These are phyloP conservation scores for Nakazawaea molendinolei DNA, from an alignment of 805 yeast species.

Conservation along the genomic window DNA sequence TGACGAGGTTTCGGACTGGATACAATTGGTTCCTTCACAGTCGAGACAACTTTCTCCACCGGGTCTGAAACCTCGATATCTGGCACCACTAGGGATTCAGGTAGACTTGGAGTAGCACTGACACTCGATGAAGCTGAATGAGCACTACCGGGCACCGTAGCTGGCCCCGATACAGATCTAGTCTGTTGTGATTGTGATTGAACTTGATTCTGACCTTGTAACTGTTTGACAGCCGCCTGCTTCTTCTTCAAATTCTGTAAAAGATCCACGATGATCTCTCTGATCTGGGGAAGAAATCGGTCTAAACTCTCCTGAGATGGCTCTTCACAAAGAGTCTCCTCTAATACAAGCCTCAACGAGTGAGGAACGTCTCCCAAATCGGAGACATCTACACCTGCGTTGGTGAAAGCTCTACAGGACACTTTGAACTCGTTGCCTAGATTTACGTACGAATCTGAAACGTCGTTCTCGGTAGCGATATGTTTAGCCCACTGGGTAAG, in stretches of 20 bases:
- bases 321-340: constrained; percentile 76
- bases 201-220: constrained; percentile 13
- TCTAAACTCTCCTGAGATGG: constrained; percentile 83
- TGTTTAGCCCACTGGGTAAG: constrained; percentile 86
- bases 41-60: neutral
- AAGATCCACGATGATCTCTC: constrained; percentile 77
- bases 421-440: constrained; percentile 91
- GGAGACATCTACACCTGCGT: constrained; percentile 71
- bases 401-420: constrained; percentile 71
- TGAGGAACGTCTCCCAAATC: constrained; percentile 91
- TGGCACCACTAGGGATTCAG: neutral
- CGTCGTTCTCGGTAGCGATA: constrained; percentile 73
- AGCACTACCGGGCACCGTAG: constrained; percentile 3
- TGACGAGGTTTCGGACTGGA: neutral
- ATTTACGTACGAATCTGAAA: constrained; percentile 84
- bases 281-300: constrained; percentile 71
- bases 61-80: neutral
- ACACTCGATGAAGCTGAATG: neutral
- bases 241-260: constrained; percentile 76
- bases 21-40: neutral
- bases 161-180: constrained; percentile 23
- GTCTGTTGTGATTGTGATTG: constrained; percentile 2
- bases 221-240: constrained; percentile 41
- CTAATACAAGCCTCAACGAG: constrained; percentile 70
- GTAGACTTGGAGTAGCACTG: neutral